These are phyloP conservation scores for Kazachstania taianensis DNA, from an alignment of 805 yeast species.

Conservation along the genomic window DNA sequence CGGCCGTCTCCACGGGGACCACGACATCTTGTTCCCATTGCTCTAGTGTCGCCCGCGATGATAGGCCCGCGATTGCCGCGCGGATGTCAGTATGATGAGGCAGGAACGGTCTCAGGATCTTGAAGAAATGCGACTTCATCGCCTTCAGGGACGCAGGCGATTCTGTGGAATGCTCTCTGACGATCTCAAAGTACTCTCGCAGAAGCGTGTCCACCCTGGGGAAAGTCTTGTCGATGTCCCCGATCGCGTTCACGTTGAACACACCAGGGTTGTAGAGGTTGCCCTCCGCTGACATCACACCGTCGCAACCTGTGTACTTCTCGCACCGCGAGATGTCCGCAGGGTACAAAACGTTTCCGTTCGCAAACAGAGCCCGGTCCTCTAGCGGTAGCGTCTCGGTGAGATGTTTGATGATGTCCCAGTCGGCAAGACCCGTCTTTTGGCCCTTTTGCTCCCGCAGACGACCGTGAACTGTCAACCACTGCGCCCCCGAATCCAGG, in stretches of 20 bases:
- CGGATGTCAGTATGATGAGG: slow-evolving; percentile 70
- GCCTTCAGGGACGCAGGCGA: slow-evolving; percentile 65
- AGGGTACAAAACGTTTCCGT: slow-evolving; percentile 89
- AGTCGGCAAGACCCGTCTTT: slow-evolving; percentile 88
- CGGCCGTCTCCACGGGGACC: slow-evolving; percentile 54
- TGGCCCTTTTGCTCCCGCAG: slow-evolving; percentile 98
- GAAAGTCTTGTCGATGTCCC: slow-evolving; percentile 52
- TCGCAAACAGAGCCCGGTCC: slow-evolving; percentile 84
- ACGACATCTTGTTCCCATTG: slow-evolving; percentile 47
- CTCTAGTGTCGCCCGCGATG: slow-evolving; percentile 36
- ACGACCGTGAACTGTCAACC: slow-evolving; percentile 89
- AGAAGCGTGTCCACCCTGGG: slow-evolving; percentile 79
- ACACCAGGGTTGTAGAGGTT: slow-evolving; percentile 89
- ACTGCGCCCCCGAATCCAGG: slow-evolving; percentile 88
- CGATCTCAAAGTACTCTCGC: slow-evolving; percentile 83
- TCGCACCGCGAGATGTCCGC: slow-evolving; percentile 69
- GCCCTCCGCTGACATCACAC: slow-evolving; percentile 97
- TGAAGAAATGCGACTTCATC: slow-evolving; percentile 89
- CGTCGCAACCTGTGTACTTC: slow-evolving; percentile 61
- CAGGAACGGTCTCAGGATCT: slow-evolving; percentile 71
- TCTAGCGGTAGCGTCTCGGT: slow-evolving; percentile 67
- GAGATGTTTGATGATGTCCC: slow-evolving; percentile 67
- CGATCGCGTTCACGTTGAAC: slow-evolving; percentile 35
- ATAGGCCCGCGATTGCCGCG: slow-evolving; percentile 50
- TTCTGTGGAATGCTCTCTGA: slow-evolving; percentile 31